Evolutionary conservation across 2,329 filamentous ascomycete genomes (phyloP).

Genomic region (Thelonectria rubi): DNA sequence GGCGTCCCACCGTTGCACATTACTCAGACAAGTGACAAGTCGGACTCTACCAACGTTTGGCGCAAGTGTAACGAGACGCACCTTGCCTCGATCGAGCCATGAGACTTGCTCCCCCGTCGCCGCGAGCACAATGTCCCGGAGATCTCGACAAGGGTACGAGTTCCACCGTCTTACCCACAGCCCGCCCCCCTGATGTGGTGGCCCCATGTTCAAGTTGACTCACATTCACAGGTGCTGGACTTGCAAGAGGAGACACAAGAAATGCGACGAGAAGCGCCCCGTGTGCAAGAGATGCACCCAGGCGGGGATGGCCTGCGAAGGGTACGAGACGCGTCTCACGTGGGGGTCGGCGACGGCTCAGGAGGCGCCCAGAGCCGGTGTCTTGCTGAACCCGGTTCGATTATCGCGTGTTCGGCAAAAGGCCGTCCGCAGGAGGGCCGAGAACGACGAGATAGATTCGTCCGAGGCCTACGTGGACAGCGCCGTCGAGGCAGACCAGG

Average conservation of each 20-base stretch:
- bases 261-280: slow-evolving; percentile 26
- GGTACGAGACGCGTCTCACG: slow-evolving; percentile 26
- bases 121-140: slow-evolving; percentile 1
- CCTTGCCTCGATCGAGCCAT: neutral
- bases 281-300: slow-evolving; percentile 25
- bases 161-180: neutral
- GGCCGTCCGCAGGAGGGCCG: neutral
- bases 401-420: neutral
- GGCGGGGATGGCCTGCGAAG: slow-evolving; percentile 25
- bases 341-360: slow-evolving; percentile 20
- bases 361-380: slow-evolving; percentile 1
- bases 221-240: slow-evolving; percentile 26
- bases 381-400: slow-evolving; percentile 23
- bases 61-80: neutral
- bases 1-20: no score
- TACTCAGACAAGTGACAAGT: no score
- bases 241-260: slow-evolving; percentile 28
- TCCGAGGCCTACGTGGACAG: neutral
- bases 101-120: neutral
- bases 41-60: neutral
- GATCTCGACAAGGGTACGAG: slow-evolving; percentile 8
- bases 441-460: neutral
- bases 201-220: neutral
- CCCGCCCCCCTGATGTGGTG: neutral
- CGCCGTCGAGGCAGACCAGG: neutral